Base-by-base conservation (phyloP, 148 eudicot genomes). In the Rhododendron williamsianum region DNA sequence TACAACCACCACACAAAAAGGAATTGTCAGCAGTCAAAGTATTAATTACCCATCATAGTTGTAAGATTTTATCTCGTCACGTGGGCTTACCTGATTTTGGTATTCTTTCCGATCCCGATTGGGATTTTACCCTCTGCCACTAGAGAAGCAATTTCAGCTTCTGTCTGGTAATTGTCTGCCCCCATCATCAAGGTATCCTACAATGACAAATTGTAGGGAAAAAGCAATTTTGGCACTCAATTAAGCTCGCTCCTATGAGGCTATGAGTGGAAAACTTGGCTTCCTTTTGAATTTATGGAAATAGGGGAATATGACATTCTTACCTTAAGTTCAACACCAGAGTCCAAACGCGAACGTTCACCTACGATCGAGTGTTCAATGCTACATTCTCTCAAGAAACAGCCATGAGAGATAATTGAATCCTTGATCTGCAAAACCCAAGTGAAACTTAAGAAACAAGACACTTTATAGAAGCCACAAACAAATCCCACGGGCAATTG, bases 141-240 rank as follows among this genome's bases (percentile, higher is more conserved):
- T 78, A 93, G 91, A 48, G 98, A 93, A 35, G 98, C 99, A 80
- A 97, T 97, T 86, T 97, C 99, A n/a, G 98, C 85, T 84, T 97
- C 99, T 80, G 99, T 97, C 86, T 97, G 99, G 86, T 97, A 97
- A 78, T 78, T 69, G 84, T 97, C 99, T 58, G 99, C 98, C 67
- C 99, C 99, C 94, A 94, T 80, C 98, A 97, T 95, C 89, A 97
- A 87, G 21, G 99, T 91, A 88, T 95, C 98, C 99, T 97, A 69
- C 81, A 43, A 54, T 33, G 21, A 15, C 41, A 25, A 71, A 67
- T 81, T 13, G 21, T 9, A 71, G 36, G 71, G 7, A 41, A 45
- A 77, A 38, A 9, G 15, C 56, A 45, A 46, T 27, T 58, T 83
- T 19, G 41, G 78, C 43, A 25, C 9, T 27, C 41, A 38, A 46